phyloP scores from a whole-genome alignment of 2,329 filamentous ascomycete genomes.

The Thelonectria rubi region DNA sequence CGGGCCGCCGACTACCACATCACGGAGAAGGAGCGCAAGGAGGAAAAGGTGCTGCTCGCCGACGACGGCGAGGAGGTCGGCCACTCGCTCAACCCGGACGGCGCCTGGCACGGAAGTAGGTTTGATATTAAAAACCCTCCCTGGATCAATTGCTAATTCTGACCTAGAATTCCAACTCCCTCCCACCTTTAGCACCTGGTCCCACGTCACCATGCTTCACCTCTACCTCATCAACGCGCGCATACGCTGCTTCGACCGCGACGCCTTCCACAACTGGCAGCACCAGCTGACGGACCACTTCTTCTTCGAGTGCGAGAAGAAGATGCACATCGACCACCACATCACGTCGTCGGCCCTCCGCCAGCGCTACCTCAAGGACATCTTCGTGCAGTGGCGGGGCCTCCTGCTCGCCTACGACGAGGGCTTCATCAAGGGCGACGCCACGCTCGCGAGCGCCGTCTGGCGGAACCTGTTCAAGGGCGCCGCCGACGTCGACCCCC shows the following conservation, averaged over 20 bases:
- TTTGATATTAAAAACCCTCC: too few relatives aligned
- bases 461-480: slow-evolving; percentile 96
- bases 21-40: slow-evolving; percentile 71
- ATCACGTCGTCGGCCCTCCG: slow-evolving; percentile 67
- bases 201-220: slow-evolving; percentile 94
- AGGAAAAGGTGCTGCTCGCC: slow-evolving; percentile 73
- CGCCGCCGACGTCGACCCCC: slow-evolving; percentile 59
- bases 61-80: slow-evolving; percentile 86
- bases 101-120: slow-evolving; percentile 80
- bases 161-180: slow-evolving; percentile 82
- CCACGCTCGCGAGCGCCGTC: slow-evolving; percentile 80
- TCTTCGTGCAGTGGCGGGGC: slow-evolving; percentile 93
- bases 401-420: slow-evolving; percentile 86
- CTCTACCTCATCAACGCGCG: slow-evolving; percentile 91
- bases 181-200: slow-evolving; percentile 95
- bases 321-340: slow-evolving; percentile 83
- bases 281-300: slow-evolving; percentile 94
- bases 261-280: slow-evolving; percentile 79
- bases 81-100: slow-evolving; percentile 42
- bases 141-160: too few relatives aligned
- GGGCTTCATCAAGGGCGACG: slow-evolving; percentile 79
- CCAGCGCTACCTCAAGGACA: slow-evolving; percentile 80
- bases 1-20: slow-evolving; percentile 80
- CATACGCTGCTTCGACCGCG: slow-evolving; percentile 78
- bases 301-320: slow-evolving; percentile 87